Conservation (phyloP, 208 protist species). For the Perkinsela sp. region DNA sequence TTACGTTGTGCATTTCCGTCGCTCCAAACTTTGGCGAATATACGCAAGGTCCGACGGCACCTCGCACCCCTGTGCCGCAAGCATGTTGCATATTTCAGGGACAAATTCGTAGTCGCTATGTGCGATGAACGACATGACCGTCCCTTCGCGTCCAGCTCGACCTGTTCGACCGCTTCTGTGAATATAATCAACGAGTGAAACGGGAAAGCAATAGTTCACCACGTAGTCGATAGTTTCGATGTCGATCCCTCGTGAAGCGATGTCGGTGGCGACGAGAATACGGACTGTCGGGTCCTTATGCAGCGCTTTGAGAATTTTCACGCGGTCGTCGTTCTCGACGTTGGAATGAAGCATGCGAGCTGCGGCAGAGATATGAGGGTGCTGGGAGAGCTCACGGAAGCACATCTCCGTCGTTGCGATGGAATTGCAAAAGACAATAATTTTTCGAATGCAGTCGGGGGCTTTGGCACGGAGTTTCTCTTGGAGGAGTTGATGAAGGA, state of each 20-base stretch:
- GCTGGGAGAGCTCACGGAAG: background rate
- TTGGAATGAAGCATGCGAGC: constrained; percentile 32
- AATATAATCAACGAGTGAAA: constrained; percentile 19
- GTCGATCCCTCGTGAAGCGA: constrained; percentile 46
- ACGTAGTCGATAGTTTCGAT: constrained; percentile 31
- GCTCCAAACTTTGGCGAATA: background rate
- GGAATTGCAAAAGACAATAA: constrained; percentile 4
- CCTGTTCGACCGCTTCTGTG: constrained; percentile 29
- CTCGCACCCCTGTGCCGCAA: background rate
- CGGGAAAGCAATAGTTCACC: constrained; percentile 64
- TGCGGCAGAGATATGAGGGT: constrained; percentile 9
- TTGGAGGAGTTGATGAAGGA: constrained; percentile 1
- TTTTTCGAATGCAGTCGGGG: background rate
- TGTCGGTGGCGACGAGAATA: constrained; percentile 24
- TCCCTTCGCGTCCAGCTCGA: constrained; percentile 8
- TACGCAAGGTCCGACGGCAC: background rate
- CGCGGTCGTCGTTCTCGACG: constrained; percentile 9
- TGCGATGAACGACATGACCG: background rate
- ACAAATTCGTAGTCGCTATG: background rate
- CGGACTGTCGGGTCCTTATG: constrained; percentile 9
- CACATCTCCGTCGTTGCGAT: constrained; percentile 3
- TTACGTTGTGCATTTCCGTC: too few relatives aligned
- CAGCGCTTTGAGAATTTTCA: constrained; percentile 6
- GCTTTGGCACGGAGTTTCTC: background rate
- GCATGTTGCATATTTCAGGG: background rate